Evolutionary conservation across 805 yeast species (phyloP).

Genomic region (Cyberlindnera mississippiensis): DNA sequence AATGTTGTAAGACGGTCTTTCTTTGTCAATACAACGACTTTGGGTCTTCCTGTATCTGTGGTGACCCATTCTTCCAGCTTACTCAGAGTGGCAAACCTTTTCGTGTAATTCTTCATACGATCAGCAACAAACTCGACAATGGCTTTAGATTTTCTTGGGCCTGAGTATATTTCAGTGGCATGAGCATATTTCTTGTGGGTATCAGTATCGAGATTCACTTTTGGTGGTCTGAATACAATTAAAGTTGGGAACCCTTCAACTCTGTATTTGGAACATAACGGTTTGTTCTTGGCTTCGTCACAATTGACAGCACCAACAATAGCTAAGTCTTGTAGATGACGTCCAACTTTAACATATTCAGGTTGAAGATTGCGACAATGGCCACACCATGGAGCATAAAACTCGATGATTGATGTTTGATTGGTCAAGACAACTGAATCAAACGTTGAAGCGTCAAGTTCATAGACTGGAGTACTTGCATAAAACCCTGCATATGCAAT

Average conservation of each 20-base stretch:
- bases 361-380: constrained; percentile 76
- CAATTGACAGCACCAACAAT: constrained; percentile 85
- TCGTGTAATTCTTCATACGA: constrained; percentile 63
- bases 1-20: constrained; percentile 48
- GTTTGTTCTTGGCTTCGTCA: constrained; percentile 63
- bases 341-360: constrained; percentile 61
- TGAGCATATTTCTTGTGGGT: constrained; percentile 32
- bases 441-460: constrained; percentile 54
- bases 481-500: no score
- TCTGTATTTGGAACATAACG: constrained; percentile 60
- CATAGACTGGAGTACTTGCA: constrained; percentile 40
- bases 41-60: constrained; percentile 25
- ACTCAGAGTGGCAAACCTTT: constrained; percentile 38
- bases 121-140: constrained; percentile 52
- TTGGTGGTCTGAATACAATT: constrained; percentile 79
- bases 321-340: constrained; percentile 48
- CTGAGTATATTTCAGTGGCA: constrained; percentile 54
- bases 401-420: constrained; percentile 79
- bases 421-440: constrained; percentile 63
- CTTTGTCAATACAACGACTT: constrained; percentile 51
- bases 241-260: constrained; percentile 84
- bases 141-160: constrained; percentile 54
- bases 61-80: constrained; percentile 32
- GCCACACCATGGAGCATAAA: constrained; percentile 98
- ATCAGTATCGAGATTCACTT: constrained; percentile 33